Conservation (phyloP, 352 stramenopile genomes). For the Globisporangium viniferum region DNA sequence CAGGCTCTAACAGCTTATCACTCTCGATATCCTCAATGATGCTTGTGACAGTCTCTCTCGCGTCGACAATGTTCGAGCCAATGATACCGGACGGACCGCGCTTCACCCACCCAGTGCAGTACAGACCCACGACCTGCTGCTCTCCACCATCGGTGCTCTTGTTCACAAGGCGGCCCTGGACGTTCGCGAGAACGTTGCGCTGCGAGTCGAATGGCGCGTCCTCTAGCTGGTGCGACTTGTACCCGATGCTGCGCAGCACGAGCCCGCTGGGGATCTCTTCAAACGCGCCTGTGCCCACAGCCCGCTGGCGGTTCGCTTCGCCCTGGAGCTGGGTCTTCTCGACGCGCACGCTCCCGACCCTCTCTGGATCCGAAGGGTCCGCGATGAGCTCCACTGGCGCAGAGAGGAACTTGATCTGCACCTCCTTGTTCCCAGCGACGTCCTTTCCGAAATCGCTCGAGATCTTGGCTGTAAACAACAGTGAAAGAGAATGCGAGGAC, state of each 20-base stretch:
- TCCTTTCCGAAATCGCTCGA: constrained; percentile 32
- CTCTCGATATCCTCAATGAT: constrained; percentile 89
- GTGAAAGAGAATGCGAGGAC: not conserved
- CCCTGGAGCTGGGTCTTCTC: constrained; percentile 90
- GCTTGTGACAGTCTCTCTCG: constrained; percentile 92
- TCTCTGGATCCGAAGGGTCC: constrained; percentile 38
- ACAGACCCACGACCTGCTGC: constrained; percentile 79
- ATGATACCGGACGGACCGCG: constrained; percentile 97
- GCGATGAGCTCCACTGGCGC: constrained; percentile 78
- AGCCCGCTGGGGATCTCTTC: constrained; percentile 81
- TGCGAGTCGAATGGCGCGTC: constrained; percentile 78
- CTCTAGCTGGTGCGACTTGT: constrained; percentile 87
- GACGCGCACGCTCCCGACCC: constrained; percentile 70
- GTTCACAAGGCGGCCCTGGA: constrained; percentile 56
- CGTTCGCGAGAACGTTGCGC: constrained; percentile 61
- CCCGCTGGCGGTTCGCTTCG: constrained; percentile 70
- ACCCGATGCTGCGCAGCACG: constrained; percentile 86
- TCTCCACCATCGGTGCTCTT: constrained; percentile 20
- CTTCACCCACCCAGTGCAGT: constrained; percentile 97
- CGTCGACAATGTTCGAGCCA: constrained; percentile 97
- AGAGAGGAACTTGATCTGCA: constrained; percentile 91
- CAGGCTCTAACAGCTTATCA: constrained; percentile 36
- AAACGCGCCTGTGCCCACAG: constrained; percentile 84
- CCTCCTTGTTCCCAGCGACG: constrained; percentile 32
- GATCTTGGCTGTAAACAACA: constrained; percentile 33